Evolutionary conservation across 768 basidiomycete genomes (phyloP).

Genomic region (Russula vinacea): DNA sequence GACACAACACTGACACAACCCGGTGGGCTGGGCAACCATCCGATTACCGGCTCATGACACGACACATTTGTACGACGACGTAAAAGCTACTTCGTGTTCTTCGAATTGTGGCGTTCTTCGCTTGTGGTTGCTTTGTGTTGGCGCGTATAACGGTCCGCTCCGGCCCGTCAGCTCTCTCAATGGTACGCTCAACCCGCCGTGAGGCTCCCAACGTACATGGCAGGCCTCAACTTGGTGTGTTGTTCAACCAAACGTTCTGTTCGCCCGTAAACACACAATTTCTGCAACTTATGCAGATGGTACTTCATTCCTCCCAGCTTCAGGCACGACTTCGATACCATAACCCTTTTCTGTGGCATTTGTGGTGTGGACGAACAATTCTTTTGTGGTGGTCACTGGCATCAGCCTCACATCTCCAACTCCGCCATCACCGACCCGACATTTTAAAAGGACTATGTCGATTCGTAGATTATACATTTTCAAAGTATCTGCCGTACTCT

Average conservation of each 20-base stretch:
- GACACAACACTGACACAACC: too few relatives aligned
- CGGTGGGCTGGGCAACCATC: not conserved
- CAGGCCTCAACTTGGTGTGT: not conserved
- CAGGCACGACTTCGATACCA: too few relatives aligned
- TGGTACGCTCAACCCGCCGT: not conserved
- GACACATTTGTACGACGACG: not conserved
- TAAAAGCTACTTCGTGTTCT: not conserved
- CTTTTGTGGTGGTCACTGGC: not conserved
- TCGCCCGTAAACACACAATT: not conserved
- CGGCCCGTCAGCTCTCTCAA: not conserved
- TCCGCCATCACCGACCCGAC: not conserved
- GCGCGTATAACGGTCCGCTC: too few relatives aligned
- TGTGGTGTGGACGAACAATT: too few relatives aligned
- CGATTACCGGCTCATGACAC: not conserved
- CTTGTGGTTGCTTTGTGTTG: not conserved
- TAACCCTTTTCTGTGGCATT: not conserved
- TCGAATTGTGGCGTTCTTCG: not conserved
- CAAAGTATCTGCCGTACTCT: not conserved
- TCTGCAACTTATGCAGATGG: not conserved
- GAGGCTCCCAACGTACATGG: not conserved
- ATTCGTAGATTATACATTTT: not conserved
- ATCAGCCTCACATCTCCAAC: not conserved
- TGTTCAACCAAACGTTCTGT: too few relatives aligned
- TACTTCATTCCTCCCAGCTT: too few relatives aligned
- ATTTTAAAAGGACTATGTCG: not conserved